Conservation (phyloP, 129 eudicot genomes). For the Helichrysum umbraculigerum region DNA sequence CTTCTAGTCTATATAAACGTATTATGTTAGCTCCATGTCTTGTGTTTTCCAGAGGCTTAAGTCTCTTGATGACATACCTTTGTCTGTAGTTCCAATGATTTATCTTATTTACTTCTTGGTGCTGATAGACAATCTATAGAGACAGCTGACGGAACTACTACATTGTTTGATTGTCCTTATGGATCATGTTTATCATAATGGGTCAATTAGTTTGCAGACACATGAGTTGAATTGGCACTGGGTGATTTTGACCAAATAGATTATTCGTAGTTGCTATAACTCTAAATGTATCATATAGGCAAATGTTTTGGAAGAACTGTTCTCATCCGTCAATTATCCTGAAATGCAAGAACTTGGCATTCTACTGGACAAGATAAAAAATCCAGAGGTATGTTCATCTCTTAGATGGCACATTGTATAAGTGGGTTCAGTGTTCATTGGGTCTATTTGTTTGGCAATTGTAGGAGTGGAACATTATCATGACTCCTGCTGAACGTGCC, state of each 20-base stretch:
- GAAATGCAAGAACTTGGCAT: conserved; percentile 57
- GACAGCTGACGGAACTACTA: not conserved
- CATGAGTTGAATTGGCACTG: not conserved
- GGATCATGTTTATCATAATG: not conserved
- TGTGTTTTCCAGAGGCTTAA: not conserved
- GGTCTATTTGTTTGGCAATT: conserved; percentile 18
- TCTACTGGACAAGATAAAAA: conserved; percentile 69
- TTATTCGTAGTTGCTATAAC: conserved; percentile 22
- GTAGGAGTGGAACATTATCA: conserved; percentile 77
- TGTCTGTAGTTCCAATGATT: not conserved
- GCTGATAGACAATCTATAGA: not conserved
- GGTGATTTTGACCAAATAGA: not conserved
- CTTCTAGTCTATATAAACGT: not conserved
- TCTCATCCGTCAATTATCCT: conserved; percentile 45
- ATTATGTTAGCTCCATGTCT: not conserved
- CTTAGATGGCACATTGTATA: conserved; percentile 3
- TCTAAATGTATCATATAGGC: conserved; percentile 43
- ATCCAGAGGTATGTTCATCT: conserved; percentile 55
- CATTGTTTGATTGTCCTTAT: not conserved
- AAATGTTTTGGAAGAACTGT: conserved; percentile 77
- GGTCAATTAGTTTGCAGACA: not conserved
- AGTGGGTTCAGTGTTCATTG: not conserved
- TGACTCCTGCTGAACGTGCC: conserved; percentile 70
- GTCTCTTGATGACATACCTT: not conserved
- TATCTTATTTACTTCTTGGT: not conserved